Evolutionary conservation across 805 yeast species (phyloP), one percentile per base, ranked within the genome.

Genomic region (Vanderwaltozyma polyspora): DNA sequence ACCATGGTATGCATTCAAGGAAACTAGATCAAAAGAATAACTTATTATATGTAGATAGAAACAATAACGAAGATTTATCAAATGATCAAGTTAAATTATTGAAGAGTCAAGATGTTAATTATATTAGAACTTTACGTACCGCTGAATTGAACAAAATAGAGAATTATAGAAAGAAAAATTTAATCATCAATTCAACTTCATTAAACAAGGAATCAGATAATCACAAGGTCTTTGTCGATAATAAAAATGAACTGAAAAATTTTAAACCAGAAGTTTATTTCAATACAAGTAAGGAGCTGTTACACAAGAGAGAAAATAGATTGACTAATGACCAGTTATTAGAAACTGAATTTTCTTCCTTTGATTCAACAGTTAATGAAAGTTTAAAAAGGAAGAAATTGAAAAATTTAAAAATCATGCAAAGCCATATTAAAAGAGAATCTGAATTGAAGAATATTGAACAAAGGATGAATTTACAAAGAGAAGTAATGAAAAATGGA

Each of bases 401-500:
- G 4, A 74, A 75, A 47, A 74, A 74, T 44, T 74, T 68, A 42
- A 68, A 74, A 44, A 59, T 69, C 28, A 62, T 84, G 34, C 72
- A 81, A 51, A 68, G 67, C 38, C 72, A 86, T 38, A 55, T 83
- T 48, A 77, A 79, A 43, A 72, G 94, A 46, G 82, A 76, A 41
- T 60, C 67, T 34, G 74, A 86, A 57, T 66, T 89, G 44, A 64
- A 66, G 33, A 69, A 69, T 33, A 81, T 89, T 13, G 79, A 84
- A 49, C 68, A 67, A 28, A 72, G 76, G 48, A 75, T 87, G 75
- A 82, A 80, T 37, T 48, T 72, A 37, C 93, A 86, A 48, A 74
- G 81, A 41, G 94, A 87, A 51, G 68, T 86, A 36, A 85, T 89
- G 94, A 84, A 84, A n/a, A 80, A 77, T 44, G 97, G 97, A 1